Base-by-base conservation (phyloP, 441 rosid species). In the Adansonia rubrostipa region DNA sequence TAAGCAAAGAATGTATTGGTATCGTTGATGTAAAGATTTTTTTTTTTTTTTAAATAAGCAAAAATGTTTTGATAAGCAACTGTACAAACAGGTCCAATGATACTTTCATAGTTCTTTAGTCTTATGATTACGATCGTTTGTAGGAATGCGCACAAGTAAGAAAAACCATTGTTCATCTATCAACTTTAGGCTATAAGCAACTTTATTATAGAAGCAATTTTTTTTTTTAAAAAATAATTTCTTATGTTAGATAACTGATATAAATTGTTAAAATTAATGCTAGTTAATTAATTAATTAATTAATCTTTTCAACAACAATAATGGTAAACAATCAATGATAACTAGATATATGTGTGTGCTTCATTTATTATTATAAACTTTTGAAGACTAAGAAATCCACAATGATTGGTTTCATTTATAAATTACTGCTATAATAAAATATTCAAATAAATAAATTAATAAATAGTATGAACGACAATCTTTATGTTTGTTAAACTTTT, bases 341-440 rank as follows among this genome's bases (percentile, higher is more conserved):
- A n/a, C 73, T 47, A 42, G 7, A 54, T 58, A 19, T 47, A 47
- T 28, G 17, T 75, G 65, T 77, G 51, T 22, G 54, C 15, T 1
- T 77, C 10, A 45, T 14, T 64, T 63, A 47, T 53, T 65, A 24
- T n/a, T 65, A 10, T 45, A 53, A 45, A 45, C 77, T 77, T 80
- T 80, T 10, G 58, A 60, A 72, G 63, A 45, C 28, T 54, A 65
- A 40, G 70, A 80, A 64, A 76, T 72, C 24, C 40, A 45, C 40
- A 64, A 71, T 76, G 45, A 64, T 80, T 71, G 56, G 14, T 65
- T 58, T 40, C 71, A 28, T 79, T 48, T 36, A 47, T 22, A 20
- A 69, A 69, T 48, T 69, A 40, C 6, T 10, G 73, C 19, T 13
- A 10, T 68, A 69, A 22, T 69, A 69, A 69, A 48, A 69, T 48